These are phyloP conservation scores for Xylaria grammica DNA, from an alignment of 495 filamentous ascomycete genomes.

Conservation along the genomic window DNA sequence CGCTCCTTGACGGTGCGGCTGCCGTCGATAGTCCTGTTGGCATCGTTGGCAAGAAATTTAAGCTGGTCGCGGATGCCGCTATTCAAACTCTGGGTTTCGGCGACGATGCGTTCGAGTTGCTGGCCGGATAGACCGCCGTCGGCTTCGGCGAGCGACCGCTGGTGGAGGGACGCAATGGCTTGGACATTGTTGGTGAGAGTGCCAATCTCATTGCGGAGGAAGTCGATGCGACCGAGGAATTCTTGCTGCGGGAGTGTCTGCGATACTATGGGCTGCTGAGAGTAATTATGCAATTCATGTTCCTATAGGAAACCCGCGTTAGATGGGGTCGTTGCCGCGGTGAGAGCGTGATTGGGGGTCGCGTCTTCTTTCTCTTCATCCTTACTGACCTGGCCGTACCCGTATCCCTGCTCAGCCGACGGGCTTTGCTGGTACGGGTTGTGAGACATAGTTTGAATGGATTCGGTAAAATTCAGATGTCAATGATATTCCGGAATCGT, in stretches of 20 bases:
- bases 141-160: constrained; percentile 60
- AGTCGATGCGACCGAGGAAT: constrained; percentile 65
- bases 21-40: constrained; percentile 59
- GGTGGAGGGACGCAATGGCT: constrained; percentile 63
- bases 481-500: not conserved
- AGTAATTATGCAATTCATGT: constrained; percentile 47
- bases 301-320: constrained; percentile 27
- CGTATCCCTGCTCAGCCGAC: constrained; percentile 54
- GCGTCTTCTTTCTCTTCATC: not conserved
- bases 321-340: not conserved
- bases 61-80: constrained; percentile 70
- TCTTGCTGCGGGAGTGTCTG: constrained; percentile 56
- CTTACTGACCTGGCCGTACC: constrained; percentile 37
- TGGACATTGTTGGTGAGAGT: constrained; percentile 59
- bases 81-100: constrained; percentile 69
- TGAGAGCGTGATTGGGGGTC: not conserved
- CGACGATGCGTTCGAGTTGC: constrained; percentile 63
- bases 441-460: constrained; percentile 45
- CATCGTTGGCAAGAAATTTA: constrained; percentile 68
- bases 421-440: constrained; percentile 53
- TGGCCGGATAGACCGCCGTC: constrained; percentile 49
- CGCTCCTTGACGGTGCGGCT: constrained; percentile 61
- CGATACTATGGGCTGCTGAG: constrained; percentile 36
- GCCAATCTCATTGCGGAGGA: constrained; percentile 61
- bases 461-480: not conserved